Conservation (phyloP, 106 monocot genomes). For the Acorus gramineus region DNA sequence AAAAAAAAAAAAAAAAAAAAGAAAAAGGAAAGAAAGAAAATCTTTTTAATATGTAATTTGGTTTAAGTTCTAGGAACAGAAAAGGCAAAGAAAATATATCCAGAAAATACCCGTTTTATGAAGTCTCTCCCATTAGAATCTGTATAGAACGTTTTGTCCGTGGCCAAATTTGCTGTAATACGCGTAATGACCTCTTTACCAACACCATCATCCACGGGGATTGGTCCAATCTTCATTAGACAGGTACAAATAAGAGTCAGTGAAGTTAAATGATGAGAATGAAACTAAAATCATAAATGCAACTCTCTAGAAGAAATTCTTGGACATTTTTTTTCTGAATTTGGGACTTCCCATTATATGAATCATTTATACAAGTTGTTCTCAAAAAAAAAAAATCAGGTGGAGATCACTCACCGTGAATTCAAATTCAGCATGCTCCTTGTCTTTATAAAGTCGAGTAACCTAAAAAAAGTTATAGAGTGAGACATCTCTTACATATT, state of each 20-base stretch:
- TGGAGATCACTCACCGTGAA: conserved; percentile 35
- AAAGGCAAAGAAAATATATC: background rate
- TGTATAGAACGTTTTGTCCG: conserved; percentile 59
- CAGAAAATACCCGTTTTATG: conserved; percentile 47
- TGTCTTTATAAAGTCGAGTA: conserved; percentile 45
- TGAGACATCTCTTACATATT: too few relatives aligned
- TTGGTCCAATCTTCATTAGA: conserved; percentile 27
- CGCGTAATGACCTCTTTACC: conserved; percentile 57
- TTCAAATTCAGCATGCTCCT: conserved; percentile 52
- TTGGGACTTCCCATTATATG: too few relatives aligned
- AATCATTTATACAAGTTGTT: too few relatives aligned
- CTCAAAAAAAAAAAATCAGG: background rate
- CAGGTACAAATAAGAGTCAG: too few relatives aligned
- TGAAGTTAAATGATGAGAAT: background rate
- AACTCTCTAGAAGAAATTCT: too few relatives aligned
- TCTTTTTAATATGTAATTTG: background rate
- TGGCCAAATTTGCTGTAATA: conserved; percentile 53
- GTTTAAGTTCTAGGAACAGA: too few relatives aligned
- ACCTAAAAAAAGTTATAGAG: conserved; percentile 12
- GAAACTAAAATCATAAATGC: background rate
- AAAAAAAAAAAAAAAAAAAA: too few relatives aligned
- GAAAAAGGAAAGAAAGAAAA: background rate
- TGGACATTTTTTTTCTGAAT: too few relatives aligned
- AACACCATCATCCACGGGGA: conserved; percentile 28
- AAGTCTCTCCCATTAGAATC: conserved; percentile 90